Conservation (phyloP, 257 asterid genomes). For the Lantana camara region DNA sequence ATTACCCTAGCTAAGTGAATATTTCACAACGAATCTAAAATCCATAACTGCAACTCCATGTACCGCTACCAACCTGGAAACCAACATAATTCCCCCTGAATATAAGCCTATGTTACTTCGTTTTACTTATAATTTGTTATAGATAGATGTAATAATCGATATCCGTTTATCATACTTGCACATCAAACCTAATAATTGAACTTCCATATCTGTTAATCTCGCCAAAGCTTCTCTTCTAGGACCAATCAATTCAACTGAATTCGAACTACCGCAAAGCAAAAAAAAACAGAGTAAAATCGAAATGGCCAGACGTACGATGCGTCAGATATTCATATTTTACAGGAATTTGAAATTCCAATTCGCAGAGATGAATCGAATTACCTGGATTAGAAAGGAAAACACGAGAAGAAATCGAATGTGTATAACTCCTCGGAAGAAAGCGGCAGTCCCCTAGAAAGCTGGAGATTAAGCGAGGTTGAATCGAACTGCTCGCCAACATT, state of each 20-base stretch:
- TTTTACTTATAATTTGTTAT: too few relatives aligned
- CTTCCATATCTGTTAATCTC: background rate
- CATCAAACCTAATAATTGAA: background rate
- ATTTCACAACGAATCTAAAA: too few relatives aligned
- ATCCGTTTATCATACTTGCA: background rate
- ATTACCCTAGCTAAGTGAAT: too few relatives aligned
- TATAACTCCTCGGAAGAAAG: conserved; percentile 42
- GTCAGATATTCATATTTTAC: background rate
- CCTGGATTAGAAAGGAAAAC: conserved; percentile 59
- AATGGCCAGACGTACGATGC: too few relatives aligned
- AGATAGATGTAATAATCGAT: too few relatives aligned
- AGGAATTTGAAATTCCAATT: background rate
- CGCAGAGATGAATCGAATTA: conserved; percentile 17
- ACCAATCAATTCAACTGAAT: background rate
- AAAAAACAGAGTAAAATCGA: background rate
- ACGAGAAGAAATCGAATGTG: conserved; percentile 45
- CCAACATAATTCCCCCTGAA: background rate
- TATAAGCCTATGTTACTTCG: background rate
- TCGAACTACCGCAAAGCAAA: background rate
- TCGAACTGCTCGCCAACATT: conserved; percentile 50
- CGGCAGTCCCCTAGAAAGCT: conserved; percentile 64
- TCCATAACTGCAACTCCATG: too few relatives aligned
- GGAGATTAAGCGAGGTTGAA: conserved; percentile 73
- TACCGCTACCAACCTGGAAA: too few relatives aligned
- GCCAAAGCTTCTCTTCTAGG: background rate